Conservation (phyloP, 208 protist genomes). For the Herpetomonas tarakana region DNA sequence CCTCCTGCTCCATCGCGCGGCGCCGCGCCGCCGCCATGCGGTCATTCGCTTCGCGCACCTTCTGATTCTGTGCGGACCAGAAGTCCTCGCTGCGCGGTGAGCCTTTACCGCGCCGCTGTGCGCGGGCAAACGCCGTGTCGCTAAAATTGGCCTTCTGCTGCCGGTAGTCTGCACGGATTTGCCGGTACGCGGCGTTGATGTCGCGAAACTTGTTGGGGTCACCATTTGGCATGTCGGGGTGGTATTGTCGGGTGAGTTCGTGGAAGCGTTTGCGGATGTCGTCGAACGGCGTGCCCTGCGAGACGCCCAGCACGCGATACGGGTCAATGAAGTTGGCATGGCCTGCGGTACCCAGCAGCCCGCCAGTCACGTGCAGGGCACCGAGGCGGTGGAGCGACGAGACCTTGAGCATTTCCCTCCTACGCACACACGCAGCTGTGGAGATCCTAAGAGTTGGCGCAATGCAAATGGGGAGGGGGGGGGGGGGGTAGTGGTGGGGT, state of each 20-base stretch:
- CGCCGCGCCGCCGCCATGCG: constrained; percentile 21
- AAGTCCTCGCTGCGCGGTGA: constrained; percentile 32
- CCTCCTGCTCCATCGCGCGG: constrained; percentile 18
- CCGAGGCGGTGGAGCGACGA: background rate
- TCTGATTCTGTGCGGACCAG: constrained; percentile 45
- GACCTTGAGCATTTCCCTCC: background rate
- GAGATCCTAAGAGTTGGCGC: no score
- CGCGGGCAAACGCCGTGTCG: background rate
- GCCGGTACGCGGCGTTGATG: constrained; percentile 66
- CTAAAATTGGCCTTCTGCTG: constrained; percentile 2
- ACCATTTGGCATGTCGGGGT: constrained; percentile 67
- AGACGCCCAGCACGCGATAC: constrained; percentile 57
- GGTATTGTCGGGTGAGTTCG: constrained; percentile 58
- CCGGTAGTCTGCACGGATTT: constrained; percentile 46
- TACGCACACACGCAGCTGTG: no score
- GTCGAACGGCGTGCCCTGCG: constrained; percentile 37
- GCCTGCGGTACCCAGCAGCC: constrained; percentile 1
- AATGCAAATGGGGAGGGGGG: no score
- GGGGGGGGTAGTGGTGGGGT: background rate
- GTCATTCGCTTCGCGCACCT: constrained; percentile 28
- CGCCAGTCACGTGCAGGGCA: constrained; percentile 13
- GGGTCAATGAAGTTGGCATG: constrained; percentile 22
- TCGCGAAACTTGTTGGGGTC: constrained; percentile 69
- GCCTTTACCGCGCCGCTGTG: background rate
- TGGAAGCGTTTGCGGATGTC: constrained; percentile 57